These are phyloP conservation scores for Lactarius pseudohatsudake DNA, from an alignment of 768 basidiomycete species.

Conservation along the genomic window DNA sequence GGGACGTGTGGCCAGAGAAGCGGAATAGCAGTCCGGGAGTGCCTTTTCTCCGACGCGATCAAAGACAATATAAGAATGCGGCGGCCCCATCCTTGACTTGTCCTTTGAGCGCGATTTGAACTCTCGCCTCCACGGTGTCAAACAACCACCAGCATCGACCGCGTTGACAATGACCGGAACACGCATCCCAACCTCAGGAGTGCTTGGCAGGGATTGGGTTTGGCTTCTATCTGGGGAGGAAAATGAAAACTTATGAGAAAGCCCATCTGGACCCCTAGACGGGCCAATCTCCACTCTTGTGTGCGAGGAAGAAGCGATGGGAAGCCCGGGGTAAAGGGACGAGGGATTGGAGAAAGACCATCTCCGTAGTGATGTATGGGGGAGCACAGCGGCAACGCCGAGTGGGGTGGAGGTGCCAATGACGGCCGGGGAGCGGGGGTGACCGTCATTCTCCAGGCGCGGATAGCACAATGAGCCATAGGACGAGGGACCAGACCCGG, in stretches of 20 bases:
- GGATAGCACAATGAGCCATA: constrained; percentile 30
- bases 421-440: constrained; percentile 2
- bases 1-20: constrained; percentile 24
- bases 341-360: constrained; percentile 19
- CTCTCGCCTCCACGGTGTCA: constrained; percentile 47
- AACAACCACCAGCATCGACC: constrained; percentile 38
- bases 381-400: background rate
- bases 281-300: constrained; percentile 49
- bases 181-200: constrained; percentile 14
- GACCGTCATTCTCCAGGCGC: constrained; percentile 5
- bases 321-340: background rate
- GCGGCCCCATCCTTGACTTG: constrained; percentile 28
- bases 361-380: constrained; percentile 2
- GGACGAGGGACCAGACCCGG: constrained; percentile 38
- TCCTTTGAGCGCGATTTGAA: constrained; percentile 34
- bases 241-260: constrained; percentile 58
- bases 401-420: constrained; percentile 1
- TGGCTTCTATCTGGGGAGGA: constrained; percentile 37
- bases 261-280: constrained; percentile 46
- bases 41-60: constrained; percentile 17
- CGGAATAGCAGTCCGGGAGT: constrained; percentile 26
- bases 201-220: constrained; percentile 26
- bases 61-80: constrained; percentile 18
- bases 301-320: constrained; percentile 29
- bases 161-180: constrained; percentile 27